Evolutionary conservation across 2,329 filamentous ascomycete species (phyloP), one percentile per base, ranked within the genome.

Genomic region (Thielaviopsis ethacetica): DNA sequence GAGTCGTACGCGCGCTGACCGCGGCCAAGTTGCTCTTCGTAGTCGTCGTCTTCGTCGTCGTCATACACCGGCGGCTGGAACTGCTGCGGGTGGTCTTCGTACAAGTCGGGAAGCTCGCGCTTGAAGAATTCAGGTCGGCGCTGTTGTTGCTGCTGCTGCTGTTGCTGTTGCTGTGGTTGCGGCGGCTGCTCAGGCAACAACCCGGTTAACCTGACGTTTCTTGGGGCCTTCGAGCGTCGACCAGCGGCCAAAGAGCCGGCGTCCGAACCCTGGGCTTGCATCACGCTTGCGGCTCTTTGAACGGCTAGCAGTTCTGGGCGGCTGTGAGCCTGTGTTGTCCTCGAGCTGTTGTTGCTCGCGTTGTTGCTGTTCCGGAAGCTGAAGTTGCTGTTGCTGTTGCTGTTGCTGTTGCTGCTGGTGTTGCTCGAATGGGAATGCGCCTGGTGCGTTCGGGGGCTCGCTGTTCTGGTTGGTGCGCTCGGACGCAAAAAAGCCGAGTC

Each of bases 141-240:
- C 10, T 34, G 30, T 10, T 9, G 30, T 10, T 34, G 30, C 10
- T 9, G 30, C 10, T 9, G 30, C 30, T 9, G 30, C 10, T 10
- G 30, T 10, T 9, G 30, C 10, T 17, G 12, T 34, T 9, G 30
- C 7, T 9, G 30, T 34, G 10, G 30, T 34, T 9, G 30, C 10
- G n/a, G 12, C 24, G 34, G 54, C 54, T 22, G 19, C 9, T 47
- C 54, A 60, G 49, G 24, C 54, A 12, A 44, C 49, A 26, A 57
- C 49, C 10, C 58, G 58, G 26, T 53, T 54, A 21, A 53, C 26
- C 19, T 59, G 58, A 34, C 58, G 54, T 27, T 60, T 60, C 54
- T 60, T 60, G 26, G 58, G 54, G 49, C 54, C 56, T 26, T 59
- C 58, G 5, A 59, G 53, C 47, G 44, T 51, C 19, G 58, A 24